Conservation (phyloP, 2,329 filamentous ascomycete genomes). For the Nemania abortiva region DNA sequence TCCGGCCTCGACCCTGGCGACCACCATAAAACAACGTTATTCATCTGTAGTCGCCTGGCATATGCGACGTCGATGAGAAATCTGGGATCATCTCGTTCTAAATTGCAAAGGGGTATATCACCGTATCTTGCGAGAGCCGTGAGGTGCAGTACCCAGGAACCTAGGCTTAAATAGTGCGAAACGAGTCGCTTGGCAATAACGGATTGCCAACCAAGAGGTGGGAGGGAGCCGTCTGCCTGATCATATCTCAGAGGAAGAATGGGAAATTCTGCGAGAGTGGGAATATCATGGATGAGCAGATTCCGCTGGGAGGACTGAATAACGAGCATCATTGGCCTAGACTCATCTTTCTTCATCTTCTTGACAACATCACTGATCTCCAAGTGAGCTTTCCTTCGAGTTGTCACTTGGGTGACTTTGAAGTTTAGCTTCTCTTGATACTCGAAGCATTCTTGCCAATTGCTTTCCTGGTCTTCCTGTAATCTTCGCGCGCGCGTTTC, state of each 20-base stretch:
- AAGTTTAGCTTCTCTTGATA: slow-evolving; percentile 91
- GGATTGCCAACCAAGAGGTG: slow-evolving; percentile 92
- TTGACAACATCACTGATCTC: slow-evolving; percentile 90
- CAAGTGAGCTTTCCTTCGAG: slow-evolving; percentile 86
- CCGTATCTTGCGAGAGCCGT: slow-evolving; percentile 90
- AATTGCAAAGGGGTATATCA: slow-evolving; percentile 92
- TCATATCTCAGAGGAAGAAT: slow-evolving; percentile 85
- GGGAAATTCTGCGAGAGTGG: slow-evolving; percentile 85
- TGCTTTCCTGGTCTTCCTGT: slow-evolving; percentile 74
- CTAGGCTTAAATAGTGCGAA: slow-evolving; percentile 91
- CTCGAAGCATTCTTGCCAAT: slow-evolving; percentile 83
- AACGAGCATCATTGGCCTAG: slow-evolving; percentile 82
- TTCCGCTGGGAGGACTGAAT: slow-evolving; percentile 90
- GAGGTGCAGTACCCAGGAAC: slow-evolving; percentile 90
- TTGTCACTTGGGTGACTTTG: slow-evolving; percentile 88
- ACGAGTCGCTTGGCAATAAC: slow-evolving; percentile 89
- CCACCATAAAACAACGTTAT: slow-evolving; percentile 98
- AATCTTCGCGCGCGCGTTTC: slow-evolving; percentile 77
- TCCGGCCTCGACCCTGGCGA: slow-evolving; percentile 87
- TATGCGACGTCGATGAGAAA: slow-evolving; percentile 98
- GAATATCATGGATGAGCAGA: slow-evolving; percentile 85
- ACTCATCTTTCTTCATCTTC: slow-evolving; percentile 88
- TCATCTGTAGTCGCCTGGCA: slow-evolving; percentile 87
- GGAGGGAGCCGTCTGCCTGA: slow-evolving; percentile 84
- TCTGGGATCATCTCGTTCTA: slow-evolving; percentile 92